Evolutionary conservation across 768 basidiomycete species (phyloP).

Genomic region (Tulasnella sp.): DNA sequence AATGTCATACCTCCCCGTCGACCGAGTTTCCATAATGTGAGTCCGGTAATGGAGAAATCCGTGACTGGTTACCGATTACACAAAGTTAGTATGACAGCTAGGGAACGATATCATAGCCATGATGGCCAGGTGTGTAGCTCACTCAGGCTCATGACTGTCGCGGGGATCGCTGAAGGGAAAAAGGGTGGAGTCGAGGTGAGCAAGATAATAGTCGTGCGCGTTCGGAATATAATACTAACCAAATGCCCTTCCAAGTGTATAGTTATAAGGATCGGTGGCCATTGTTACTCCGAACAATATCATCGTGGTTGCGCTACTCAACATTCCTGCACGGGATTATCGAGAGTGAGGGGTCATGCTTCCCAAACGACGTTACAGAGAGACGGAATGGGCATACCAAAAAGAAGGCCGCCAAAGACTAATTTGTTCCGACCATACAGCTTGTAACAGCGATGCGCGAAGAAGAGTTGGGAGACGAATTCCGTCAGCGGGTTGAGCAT

Average conservation of each 20-base stretch:
- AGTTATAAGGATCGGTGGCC: conserved; percentile 13
- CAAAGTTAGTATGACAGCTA: neutral
- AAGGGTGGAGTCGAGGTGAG: neutral
- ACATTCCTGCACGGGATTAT: neutral
- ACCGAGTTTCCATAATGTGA: conserved; percentile 1
- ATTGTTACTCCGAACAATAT: neutral
- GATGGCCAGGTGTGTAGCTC: neutral
- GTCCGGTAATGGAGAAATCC: neutral
- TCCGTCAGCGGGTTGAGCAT: neutral
- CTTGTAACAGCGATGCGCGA: conserved; percentile 16
- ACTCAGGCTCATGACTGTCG: neutral
- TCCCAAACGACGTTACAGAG: neutral
- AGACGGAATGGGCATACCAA: neutral
- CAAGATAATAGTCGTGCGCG: neutral
- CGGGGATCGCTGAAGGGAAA: conserved; percentile 5
- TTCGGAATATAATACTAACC: neutral
- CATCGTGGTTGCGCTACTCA: neutral
- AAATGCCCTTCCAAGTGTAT: neutral
- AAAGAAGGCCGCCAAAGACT: conserved; percentile 2
- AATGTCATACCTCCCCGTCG: neutral
- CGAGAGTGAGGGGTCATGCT: neutral
- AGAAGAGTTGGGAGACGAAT: conserved; percentile 8
- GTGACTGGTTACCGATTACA: neutral
- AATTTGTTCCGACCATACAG: neutral
- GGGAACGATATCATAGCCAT: neutral